Percentiles rank a stretch among this genome's conserved stretches.
Conservation (phyloP, 2,329 filamentous ascomycete genomes). For the Simplicillium sp. region DNA sequence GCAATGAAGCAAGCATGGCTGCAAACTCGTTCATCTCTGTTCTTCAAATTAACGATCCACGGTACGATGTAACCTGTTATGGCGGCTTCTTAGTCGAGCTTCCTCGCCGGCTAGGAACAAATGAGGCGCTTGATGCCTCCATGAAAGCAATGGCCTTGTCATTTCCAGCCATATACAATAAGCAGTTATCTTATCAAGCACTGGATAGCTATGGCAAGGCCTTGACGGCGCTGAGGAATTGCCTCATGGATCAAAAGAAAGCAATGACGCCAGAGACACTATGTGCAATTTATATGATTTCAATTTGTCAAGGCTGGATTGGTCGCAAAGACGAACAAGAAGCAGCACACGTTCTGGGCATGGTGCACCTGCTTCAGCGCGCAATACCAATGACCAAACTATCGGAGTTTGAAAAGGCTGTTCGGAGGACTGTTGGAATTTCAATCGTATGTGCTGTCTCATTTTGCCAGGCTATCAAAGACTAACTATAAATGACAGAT, state of each 20-base stretch:
- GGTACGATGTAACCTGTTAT: neutral
- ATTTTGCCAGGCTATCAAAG: neutral
- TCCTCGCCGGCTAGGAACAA: neutral
- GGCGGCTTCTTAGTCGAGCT: conserved; percentile 1
- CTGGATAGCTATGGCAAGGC: neutral
- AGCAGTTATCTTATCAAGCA: neutral
- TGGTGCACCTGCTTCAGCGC: neutral
- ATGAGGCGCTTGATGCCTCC: conserved; percentile 1
- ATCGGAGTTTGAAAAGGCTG: neutral
- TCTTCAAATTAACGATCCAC: conserved; percentile 1
- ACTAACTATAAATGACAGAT: neutral
- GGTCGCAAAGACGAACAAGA: neutral
- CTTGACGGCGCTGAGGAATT: neutral
- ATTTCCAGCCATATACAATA: neutral
- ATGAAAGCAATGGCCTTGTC: neutral
- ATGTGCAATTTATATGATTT: conserved; percentile 4
- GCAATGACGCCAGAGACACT: conserved; percentile 1
- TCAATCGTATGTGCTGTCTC: neutral
- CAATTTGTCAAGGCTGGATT: conserved; percentile 3
- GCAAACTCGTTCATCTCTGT: conserved; percentile 1
- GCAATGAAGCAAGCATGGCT: no score
- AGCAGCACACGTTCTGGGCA: neutral
- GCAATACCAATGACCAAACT: neutral
- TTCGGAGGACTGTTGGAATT: neutral
- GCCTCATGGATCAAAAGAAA: neutral